A percentile compares a stretch with the other conserved stretches of the same genome.
Evolutionary conservation across 208 protist genomes (phyloP).

Genomic region (Trypanosoma lewisi): DNA sequence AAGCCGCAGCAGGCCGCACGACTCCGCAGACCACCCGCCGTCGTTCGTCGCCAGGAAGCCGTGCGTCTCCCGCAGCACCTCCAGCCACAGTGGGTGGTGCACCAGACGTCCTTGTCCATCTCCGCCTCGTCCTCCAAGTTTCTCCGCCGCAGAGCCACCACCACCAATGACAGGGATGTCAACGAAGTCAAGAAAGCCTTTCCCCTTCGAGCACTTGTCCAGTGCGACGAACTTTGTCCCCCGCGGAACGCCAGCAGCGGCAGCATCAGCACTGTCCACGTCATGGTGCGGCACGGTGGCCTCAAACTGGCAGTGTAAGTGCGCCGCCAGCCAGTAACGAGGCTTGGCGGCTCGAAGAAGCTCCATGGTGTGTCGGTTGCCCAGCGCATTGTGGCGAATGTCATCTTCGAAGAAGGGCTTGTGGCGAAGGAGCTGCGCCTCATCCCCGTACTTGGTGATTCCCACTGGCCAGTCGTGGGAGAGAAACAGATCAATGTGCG

Average conservation of each 20-base stretch:
- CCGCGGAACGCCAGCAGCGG: constrained; percentile 7
- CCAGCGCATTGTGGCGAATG: constrained; percentile 62
- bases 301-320: constrained; percentile 89
- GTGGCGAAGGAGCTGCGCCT: constrained; percentile 66
- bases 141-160: not conserved
- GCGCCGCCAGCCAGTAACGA: constrained; percentile 80
- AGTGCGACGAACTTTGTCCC: constrained; percentile 79
- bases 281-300: constrained; percentile 54
- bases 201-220: constrained; percentile 83
- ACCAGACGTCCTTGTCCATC: constrained; percentile 31
- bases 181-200: constrained; percentile 79
- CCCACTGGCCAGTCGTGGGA: constrained; percentile 92
- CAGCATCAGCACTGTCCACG: constrained; percentile 6
- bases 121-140: not conserved
- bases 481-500: constrained; percentile 71
- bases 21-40: constrained; percentile 19
- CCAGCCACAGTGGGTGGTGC: constrained; percentile 66
- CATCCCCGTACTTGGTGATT: constrained; percentile 85
- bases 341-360: constrained; percentile 62
- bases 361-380: constrained; percentile 78
- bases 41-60: constrained; percentile 37
- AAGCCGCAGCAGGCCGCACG: not conserved
- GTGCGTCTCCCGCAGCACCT: constrained; percentile 56
- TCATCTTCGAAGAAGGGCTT: constrained; percentile 90
- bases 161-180: constrained; percentile 38